These are phyloP conservation scores for Saururus chinensis DNA, from an alignment of 164 flowering plant species.

Conservation along the genomic window DNA sequence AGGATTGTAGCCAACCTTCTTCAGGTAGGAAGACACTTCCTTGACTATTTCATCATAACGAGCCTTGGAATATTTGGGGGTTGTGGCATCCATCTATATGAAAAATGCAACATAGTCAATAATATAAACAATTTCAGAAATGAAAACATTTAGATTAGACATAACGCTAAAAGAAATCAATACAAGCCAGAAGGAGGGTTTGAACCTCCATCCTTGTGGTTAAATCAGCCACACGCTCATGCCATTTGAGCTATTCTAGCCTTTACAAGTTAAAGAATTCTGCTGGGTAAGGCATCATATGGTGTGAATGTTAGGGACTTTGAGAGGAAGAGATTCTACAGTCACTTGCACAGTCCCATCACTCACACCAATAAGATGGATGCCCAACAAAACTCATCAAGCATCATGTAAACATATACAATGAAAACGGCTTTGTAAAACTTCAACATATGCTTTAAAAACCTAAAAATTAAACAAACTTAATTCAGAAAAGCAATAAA, in stretches of 20 bases:
- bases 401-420: no score
- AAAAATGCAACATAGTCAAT: background rate
- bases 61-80: slow-evolving; percentile 52
- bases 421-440: no score
- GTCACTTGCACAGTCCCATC: background rate
- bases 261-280: background rate
- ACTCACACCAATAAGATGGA: background rate
- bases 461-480: no score
- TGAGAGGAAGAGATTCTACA: background rate
- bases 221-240: background rate
- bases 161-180: background rate
- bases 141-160: no score
- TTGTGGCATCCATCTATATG: slow-evolving; percentile 43
- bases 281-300: background rate
- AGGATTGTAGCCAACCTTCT: slow-evolving; percentile 23
- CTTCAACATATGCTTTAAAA: no score
- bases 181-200: background rate
- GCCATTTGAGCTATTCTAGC: background rate
- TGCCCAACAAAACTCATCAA: no score
- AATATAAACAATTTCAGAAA: no score
- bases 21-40: slow-evolving; percentile 13
- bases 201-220: background rate
- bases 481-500: no score
- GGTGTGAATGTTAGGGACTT: background rate
- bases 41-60: slow-evolving; percentile 38